Conservation (phyloP, 2,329 filamentous ascomycete genomes). For the Penicillium sp. region DNA sequence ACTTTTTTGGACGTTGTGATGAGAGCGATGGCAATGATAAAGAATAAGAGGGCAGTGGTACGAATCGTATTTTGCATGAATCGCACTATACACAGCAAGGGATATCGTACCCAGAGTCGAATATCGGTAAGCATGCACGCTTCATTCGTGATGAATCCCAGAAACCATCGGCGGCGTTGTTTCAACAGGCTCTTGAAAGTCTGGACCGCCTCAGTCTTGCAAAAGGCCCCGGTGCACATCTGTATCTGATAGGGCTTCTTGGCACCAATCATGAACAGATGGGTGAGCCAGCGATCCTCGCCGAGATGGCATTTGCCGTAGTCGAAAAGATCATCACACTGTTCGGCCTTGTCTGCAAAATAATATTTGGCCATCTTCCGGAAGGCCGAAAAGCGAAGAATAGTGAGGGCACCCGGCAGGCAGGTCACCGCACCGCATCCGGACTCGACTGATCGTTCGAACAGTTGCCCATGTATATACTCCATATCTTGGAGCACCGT, state of each 20-base stretch:
- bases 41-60: constrained; percentile 88
- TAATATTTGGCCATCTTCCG: constrained; percentile 97
- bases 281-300: constrained; percentile 93
- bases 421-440: constrained; percentile 92
- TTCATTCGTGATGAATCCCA: constrained; percentile 96
- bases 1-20: constrained; percentile 76
- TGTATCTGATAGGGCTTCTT: constrained; percentile 92
- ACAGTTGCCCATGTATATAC: constrained; percentile 93
- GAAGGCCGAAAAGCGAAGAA: constrained; percentile 93
- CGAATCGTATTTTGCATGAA: constrained; percentile 96
- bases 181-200: constrained; percentile 80
- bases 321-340: constrained; percentile 93
- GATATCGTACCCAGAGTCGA: constrained; percentile 85
- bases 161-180: constrained; percentile 91
- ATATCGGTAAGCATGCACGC: constrained; percentile 96
- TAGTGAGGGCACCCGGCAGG: constrained; percentile 88
- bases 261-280: constrained; percentile 97
- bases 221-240: constrained; percentile 96
- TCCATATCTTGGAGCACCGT: constrained; percentile 97
- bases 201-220: constrained; percentile 96
- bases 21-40: constrained; percentile 84
- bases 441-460: constrained; percentile 92
- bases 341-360: constrained; percentile 92
- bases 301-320: constrained; percentile 93
- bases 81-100: constrained; percentile 74